Percentiles rank a stretch among this genome's conserved stretches.
Evolutionary conservation across 1,139 yeast species (phyloP).

Genomic region (Spathaspora jeffriesii): DNA sequence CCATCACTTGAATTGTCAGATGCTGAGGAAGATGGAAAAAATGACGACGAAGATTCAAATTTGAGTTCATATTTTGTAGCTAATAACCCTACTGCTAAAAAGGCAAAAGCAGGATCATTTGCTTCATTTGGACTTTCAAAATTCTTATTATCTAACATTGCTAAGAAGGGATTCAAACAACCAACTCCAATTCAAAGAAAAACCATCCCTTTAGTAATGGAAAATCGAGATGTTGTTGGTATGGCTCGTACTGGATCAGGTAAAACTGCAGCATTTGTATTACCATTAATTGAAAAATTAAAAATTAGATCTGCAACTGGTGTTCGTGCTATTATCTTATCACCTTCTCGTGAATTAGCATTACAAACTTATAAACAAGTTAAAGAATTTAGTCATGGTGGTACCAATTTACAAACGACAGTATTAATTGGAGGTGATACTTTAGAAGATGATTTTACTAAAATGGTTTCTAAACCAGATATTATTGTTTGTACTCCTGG

Average conservation of each 20-base stretch:
- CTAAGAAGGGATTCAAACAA: constrained; percentile 85
- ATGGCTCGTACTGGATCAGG: constrained; percentile 99
- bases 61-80: constrained; percentile 29
- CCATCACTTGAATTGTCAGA: constrained; percentile 73
- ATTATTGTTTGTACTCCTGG: constrained; percentile 98
- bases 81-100: constrained; percentile 51
- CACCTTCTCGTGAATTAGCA: constrained; percentile 91
- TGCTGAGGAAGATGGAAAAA: constrained; percentile 45
- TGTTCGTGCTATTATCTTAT: constrained; percentile 80
- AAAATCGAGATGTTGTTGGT: constrained; percentile 93
- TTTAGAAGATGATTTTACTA: constrained; percentile 89
- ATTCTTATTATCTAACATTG: constrained; percentile 65
- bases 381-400: constrained; percentile 80
- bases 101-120: constrained; percentile 81
- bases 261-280: constrained; percentile 96
- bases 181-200: constrained; percentile 99
- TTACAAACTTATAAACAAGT: constrained; percentile 88
- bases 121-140: constrained; percentile 89
- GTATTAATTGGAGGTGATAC: constrained; percentile 97
- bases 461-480: constrained; percentile 95
- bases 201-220: constrained; percentile 87
- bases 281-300: constrained; percentile 82
- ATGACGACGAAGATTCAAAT: constrained; percentile 40
- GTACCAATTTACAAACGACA: constrained; percentile 74
- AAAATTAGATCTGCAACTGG: constrained; percentile 80